A percentile compares a stretch with the other conserved stretches of the same genome.
phyloP scores from a whole-genome alignment of 176 grass and related monocot species.

The Oryza officinalis region DNA sequence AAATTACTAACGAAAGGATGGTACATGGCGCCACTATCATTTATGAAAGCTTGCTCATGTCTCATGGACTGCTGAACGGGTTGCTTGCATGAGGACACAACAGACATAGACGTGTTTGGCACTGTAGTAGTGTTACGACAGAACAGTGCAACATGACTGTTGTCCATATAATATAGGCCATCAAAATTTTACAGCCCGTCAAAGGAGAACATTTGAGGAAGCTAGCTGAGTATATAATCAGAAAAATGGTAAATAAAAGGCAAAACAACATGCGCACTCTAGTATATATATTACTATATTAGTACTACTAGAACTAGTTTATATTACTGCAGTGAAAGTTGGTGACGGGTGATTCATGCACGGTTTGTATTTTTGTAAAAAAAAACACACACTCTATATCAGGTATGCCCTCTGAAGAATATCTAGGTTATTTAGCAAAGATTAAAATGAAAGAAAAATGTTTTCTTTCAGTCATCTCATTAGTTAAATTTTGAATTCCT shows the following conservation, averaged over 20 bases:
- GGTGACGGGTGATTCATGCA: no score
- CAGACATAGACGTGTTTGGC: background rate
- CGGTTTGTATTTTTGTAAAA: no score
- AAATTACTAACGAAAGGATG: no score
- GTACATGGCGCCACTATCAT: background rate
- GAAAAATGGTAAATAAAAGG: background rate
- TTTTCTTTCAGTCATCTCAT: no score
- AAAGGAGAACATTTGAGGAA: background rate
- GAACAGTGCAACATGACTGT: conserved; percentile 10
- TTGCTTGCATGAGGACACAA: background rate
- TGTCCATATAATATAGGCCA: conserved; percentile 1
- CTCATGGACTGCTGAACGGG: background rate
- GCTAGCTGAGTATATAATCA: background rate
- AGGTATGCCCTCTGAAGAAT: no score
- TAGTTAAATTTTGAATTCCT: no score
- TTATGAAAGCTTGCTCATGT: background rate
- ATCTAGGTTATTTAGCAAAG: no score
- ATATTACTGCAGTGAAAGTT: no score
- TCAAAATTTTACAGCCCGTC: background rate
- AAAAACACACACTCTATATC: no score
- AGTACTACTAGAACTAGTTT: no score
- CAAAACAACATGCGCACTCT: background rate
- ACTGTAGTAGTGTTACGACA: conserved; percentile 2
- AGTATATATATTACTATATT: no score
- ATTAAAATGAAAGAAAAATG: no score